Base-by-base conservation (phyloP, 345 rosid genomes). In the Aurinia saxatilis region DNA sequence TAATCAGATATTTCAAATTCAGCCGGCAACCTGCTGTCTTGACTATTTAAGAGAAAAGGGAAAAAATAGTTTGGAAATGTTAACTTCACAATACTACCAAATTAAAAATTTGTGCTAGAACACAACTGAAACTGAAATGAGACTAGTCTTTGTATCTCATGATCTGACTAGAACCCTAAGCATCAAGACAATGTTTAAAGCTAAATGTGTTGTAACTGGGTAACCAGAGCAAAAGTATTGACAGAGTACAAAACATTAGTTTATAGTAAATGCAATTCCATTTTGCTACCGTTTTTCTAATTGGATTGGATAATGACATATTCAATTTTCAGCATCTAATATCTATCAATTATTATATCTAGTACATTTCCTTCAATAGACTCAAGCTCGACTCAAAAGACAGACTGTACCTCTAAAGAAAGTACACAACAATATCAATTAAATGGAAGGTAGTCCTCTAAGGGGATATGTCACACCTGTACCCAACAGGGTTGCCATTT, bases 21-120 rank as follows among this genome's bases (percentile, higher is more conserved):
- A 29, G 99, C 97, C 11, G 99, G 95, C 57, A 93, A 78, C 80
- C 96, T 82, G 70, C 99, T 93, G 70, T 93, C 99, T 85, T 90
- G 99, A 71, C 99, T 93, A 88, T 56, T 45, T 48, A 68, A 72
- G 17, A 57, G 49, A 44, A 57, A 37, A 14, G 13, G 50, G 15
- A 27, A 47, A n/a, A 13, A 54, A 56, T 12, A 54, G 23, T 50
- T 62, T 47, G 73, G 66, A 67, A 72, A 27, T 44, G 31, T 70
- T 23, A 10, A 71, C 58, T 56, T 63, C 31, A 23, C 51, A 40
- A 39, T 33, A 19, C 40, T 49, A 45, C 38, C 47, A 57, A 56
- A 63, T 18, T 40, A 18, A 37, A 27, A 19, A 64, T 52, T n/a
- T 3, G 33, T 5, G 14, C 59, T 42, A 52, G 37, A 37, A 42